phyloP scores from a whole-genome alignment of 441 rosid genomes.

The Breynia disticha region DNA sequence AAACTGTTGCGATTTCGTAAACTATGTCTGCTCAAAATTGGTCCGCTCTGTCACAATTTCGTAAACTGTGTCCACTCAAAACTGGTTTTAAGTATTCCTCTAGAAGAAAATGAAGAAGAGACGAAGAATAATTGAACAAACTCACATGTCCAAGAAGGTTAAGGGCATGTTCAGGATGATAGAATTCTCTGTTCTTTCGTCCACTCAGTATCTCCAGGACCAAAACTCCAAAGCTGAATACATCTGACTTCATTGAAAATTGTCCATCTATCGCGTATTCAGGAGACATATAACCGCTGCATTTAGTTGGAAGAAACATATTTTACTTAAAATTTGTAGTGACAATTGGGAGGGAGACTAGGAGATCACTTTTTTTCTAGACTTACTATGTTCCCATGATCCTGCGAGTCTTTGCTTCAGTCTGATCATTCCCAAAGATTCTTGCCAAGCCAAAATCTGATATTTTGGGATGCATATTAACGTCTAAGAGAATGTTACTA shows the following conservation, averaged over 20 bases:
- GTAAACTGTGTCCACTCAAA: too few species aligned
- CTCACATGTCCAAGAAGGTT: slow-evolving; percentile 5
- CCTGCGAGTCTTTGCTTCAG: slow-evolving; percentile 9
- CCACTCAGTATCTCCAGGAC: slow-evolving; percentile 1
- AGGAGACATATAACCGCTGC: slow-evolving; percentile 5
- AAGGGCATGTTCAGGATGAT: neutral
- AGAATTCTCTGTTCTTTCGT: neutral
- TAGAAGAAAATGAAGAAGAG: too few species aligned
- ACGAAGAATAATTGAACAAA: neutral
- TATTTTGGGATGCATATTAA: slow-evolving; percentile 21
- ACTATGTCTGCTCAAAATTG: too few species aligned
- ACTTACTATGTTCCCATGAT: slow-evolving; percentile 20
- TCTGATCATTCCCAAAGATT: slow-evolving; percentile 3
- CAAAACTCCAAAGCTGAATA: slow-evolving; percentile 4
- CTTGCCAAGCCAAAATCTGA: slow-evolving; percentile 24
- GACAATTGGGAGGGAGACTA: neutral
- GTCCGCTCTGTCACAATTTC: too few species aligned
- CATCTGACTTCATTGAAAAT: slow-evolving; percentile 2
- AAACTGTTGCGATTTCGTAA: too few species aligned
- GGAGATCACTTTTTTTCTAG: neutral
- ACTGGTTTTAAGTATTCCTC: too few species aligned
- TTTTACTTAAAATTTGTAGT: neutral
- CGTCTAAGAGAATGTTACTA: slow-evolving; percentile 21
- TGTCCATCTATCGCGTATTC: slow-evolving; percentile 2
- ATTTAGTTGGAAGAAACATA: neutral